phyloP scores from a whole-genome alignment of 176 grass and related monocot species.

The Guadua angustifolia region DNA sequence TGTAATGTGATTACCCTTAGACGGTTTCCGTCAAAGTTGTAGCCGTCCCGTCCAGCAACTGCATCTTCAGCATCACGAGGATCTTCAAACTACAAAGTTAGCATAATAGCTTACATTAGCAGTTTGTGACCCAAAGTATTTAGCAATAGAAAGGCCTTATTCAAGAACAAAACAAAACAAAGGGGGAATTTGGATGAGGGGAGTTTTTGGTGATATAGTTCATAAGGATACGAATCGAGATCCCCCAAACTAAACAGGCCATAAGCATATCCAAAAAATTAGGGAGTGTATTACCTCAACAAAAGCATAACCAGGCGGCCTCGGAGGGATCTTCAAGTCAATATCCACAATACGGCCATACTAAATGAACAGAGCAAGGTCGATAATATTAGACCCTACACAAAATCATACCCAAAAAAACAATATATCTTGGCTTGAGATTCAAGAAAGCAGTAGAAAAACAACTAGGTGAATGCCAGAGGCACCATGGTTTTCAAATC shows the following conservation, averaged over 20 bases:
- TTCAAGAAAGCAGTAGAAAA: neutral
- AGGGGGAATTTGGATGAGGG: neutral
- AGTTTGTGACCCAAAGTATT: neutral
- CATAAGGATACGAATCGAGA: neutral
- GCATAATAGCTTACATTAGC: neutral
- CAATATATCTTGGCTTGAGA: constrained; percentile 1
- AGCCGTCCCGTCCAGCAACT: constrained; percentile 80
- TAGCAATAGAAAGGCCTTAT: neutral
- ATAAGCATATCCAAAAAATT: neutral
- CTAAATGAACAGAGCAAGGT: constrained; percentile 41
- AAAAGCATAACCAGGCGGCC: constrained; percentile 97
- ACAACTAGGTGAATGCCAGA: neutral
- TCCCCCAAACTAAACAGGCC: neutral
- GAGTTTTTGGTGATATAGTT: neutral
- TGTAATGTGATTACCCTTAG: constrained; percentile 59
- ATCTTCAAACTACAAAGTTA: constrained; percentile 84
- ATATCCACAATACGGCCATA: constrained; percentile 93
- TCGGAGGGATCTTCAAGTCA: constrained; percentile 95
- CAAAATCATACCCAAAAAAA: neutral
- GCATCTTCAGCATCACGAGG: constrained; percentile 91
- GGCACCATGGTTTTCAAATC: constrained; percentile 11
- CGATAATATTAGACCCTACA: neutral
- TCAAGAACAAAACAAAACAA: neutral
- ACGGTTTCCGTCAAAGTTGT: constrained; percentile 87
- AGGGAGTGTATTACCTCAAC: constrained; percentile 61